Base-by-base conservation (phyloP, 2,329 filamentous ascomycete species). In the Pseudocercospora cruenta region DNA sequence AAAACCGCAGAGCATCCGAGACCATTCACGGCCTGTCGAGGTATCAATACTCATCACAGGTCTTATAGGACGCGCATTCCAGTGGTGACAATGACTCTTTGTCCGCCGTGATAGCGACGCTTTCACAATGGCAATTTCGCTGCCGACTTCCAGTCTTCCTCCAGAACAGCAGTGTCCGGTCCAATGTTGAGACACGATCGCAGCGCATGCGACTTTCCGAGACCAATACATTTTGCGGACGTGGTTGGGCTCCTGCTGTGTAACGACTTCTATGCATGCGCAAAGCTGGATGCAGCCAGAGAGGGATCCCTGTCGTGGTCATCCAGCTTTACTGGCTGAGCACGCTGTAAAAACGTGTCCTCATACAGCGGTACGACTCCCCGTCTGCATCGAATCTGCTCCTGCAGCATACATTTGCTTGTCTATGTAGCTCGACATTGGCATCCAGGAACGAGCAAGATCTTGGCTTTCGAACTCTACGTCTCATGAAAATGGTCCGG, bases 251-350 rank as follows among this genome's bases (percentile, higher is more conserved):
- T 49, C n/a, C 64, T 66, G 64, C 51, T 55, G 64, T 66, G 55
- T 36, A 22, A 66, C 64, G 22, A 33, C 26, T 39, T 51, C 58
- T 28, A 43, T 26, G 55, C 53, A 60, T 66, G 64, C 64, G 58
- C 59, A 54, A 63, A 47, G 64, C 64, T 66, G 54, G 47, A 58
- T 62, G 31, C 26, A 24, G 45, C 43, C 22, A 36, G 59, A 45
- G 16, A 28, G 43, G 60, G 45, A 28, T 36, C 22, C 33, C 31
- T 60, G 43, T n/a, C 16, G 43, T 61, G 24, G n/a, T 24, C 51
- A 24, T 14, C 21, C 12, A 36, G 22, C 21, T n/a, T 26, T n/a
- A 21, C 39, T 28, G 55, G 54, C 45, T 45, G 62, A 58, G 39
- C 26, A 45, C 47, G 31, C 21, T 49, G 39, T 39, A 24, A 26